Conservation (phyloP, 495 filamentous ascomycete genomes). For the Recurvomyces mirabilis region DNA sequence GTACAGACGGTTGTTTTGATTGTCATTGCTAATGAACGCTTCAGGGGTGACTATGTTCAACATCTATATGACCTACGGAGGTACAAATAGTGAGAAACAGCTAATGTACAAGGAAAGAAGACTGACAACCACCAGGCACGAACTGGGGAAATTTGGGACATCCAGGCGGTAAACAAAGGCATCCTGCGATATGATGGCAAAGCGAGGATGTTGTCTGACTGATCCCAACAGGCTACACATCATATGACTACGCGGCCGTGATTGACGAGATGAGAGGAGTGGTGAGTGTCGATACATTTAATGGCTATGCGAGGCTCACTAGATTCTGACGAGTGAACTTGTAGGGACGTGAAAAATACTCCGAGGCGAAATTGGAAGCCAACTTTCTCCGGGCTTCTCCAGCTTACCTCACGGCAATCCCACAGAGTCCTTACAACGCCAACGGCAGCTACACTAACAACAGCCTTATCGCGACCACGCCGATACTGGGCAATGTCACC, state of each 20-base stretch:
- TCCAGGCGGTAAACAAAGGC: too few relatives aligned
- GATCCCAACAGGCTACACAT: too few relatives aligned
- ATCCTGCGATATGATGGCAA: too few relatives aligned
- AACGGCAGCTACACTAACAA: constrained; percentile 32
- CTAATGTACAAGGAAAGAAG: too few relatives aligned
- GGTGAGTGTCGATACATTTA: too few relatives aligned
- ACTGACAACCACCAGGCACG: too few relatives aligned
- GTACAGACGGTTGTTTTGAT: too few relatives aligned
- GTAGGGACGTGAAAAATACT: constrained; percentile 77
- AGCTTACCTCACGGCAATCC: not conserved
- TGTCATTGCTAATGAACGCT: too few relatives aligned
- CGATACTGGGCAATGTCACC: constrained; percentile 29
- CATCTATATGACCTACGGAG: constrained; percentile 48
- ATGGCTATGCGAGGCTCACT: too few relatives aligned
- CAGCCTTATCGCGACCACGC: constrained; percentile 10
- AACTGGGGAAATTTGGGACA: constrained; percentile 68
- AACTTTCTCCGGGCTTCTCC: constrained; percentile 62
- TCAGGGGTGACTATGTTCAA: constrained; percentile 49
- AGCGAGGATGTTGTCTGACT: too few relatives aligned
- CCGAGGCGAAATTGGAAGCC: constrained; percentile 61
- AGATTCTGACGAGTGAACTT: too few relatives aligned
- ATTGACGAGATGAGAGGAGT: constrained; percentile 58
- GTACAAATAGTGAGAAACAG: too few relatives aligned
- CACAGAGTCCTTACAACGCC: constrained; percentile 63
- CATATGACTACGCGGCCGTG: constrained; percentile 59